Evolutionary conservation across 768 basidiomycete species (phyloP).

Genomic region (Russula vinacea): DNA sequence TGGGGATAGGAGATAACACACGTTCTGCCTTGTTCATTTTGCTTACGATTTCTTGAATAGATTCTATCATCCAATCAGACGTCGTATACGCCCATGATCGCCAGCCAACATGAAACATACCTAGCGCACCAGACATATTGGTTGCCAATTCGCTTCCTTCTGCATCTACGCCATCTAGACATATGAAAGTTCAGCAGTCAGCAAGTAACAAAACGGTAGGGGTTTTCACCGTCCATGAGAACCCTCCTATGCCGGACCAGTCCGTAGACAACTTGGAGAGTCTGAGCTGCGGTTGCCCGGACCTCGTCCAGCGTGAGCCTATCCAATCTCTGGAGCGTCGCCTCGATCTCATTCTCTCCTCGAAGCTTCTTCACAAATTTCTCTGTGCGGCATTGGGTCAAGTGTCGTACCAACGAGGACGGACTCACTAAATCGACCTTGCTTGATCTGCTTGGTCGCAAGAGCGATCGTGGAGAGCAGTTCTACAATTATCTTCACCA

Average conservation of each 20-base stretch:
- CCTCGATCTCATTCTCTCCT: constrained; percentile 11
- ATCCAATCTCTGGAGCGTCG: background rate
- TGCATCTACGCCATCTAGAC: no score
- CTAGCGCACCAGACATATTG: background rate
- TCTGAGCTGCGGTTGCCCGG: constrained; percentile 1
- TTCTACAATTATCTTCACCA: constrained; percentile 3
- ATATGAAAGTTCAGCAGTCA: background rate
- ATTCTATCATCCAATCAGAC: background rate
- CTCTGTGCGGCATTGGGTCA: background rate
- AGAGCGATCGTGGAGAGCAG: constrained; percentile 6
- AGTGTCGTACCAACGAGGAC: background rate
- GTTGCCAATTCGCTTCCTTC: background rate
- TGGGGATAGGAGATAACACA: background rate
- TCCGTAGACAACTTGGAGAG: background rate
- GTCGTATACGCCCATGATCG: no score
- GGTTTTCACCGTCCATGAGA: constrained; percentile 3
- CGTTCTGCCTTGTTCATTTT: background rate
- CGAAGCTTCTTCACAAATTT: constrained; percentile 12
- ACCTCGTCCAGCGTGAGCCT: constrained; percentile 8
- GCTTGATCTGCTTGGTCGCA: constrained; percentile 5
- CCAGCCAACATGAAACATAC: background rate
- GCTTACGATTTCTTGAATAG: background rate
- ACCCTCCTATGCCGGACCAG: constrained; percentile 6
- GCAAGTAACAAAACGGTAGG: background rate
- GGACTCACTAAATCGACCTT: constrained; percentile 5